Conservation (phyloP, 2,329 filamentous ascomycete species). For the Penicillium hordei region DNA sequence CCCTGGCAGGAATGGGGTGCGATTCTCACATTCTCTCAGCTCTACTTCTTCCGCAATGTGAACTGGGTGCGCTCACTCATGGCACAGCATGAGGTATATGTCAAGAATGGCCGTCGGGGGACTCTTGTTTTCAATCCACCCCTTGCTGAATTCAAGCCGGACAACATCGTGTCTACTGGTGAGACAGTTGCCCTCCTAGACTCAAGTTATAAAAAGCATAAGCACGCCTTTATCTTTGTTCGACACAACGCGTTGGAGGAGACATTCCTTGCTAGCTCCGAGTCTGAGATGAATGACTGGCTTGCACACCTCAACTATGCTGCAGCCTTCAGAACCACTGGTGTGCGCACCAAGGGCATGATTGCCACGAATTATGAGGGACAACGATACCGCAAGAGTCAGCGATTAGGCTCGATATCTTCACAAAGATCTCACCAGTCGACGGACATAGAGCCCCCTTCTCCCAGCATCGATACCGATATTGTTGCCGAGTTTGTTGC, state of each 20-base stretch:
- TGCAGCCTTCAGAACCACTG: constrained; percentile 86
- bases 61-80: constrained; percentile 90
- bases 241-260: constrained; percentile 85
- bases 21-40: constrained; percentile 90
- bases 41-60: constrained; percentile 95
- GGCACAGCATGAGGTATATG: constrained; percentile 79
- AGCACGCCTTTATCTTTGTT: constrained; percentile 90
- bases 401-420: constrained; percentile 59
- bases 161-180: constrained; percentile 89
- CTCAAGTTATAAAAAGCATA: constrained; percentile 84
- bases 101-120: constrained; percentile 72
- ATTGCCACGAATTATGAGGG: constrained; percentile 83
- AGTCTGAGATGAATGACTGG: constrained; percentile 95
- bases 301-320: constrained; percentile 94
- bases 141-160: constrained; percentile 87
- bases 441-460: constrained; percentile 67
- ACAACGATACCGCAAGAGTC: constrained; percentile 62
- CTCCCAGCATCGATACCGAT: constrained; percentile 70
- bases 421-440: constrained; percentile 65
- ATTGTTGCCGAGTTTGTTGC: constrained; percentile 83
- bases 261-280: constrained; percentile 83
- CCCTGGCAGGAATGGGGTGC: constrained; percentile 99
- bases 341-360: constrained; percentile 85
- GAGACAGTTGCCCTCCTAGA: constrained; percentile 88
- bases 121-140: constrained; percentile 90